Percentiles rank a stretch among this genome's conserved stretches.
Conservation (phyloP, 1,284 basidiomycete genomes). For the Xerocomus amazonicus region DNA sequence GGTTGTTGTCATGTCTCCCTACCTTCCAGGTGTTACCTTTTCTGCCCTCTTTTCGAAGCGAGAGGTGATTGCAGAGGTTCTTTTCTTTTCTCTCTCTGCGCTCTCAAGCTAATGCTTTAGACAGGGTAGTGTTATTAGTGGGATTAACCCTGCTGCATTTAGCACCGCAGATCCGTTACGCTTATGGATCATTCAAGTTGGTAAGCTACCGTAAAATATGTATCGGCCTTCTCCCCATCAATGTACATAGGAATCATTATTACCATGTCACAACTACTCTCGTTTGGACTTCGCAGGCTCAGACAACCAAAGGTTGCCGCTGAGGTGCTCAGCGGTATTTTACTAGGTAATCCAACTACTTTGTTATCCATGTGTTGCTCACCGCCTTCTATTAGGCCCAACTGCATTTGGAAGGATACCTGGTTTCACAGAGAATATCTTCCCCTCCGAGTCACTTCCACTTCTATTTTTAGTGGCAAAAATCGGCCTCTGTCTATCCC, state of each 20-base stretch:
- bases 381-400: conserved; percentile 41
- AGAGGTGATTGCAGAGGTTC: conserved; percentile 19
- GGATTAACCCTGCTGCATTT: conserved; percentile 52
- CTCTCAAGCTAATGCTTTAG: conserved; percentile 2
- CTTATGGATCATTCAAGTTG: conserved; percentile 70
- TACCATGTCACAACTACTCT: conserved; percentile 58
- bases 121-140: conserved; percentile 51
- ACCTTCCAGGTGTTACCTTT: not conserved
- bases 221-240: not conserved
- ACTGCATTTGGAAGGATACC: conserved; percentile 46
- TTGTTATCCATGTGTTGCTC: not conserved
- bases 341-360: conserved; percentile 43
- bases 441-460: conserved; percentile 67
- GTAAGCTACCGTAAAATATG: conserved; percentile 30
- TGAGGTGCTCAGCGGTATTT: conserved; percentile 72
- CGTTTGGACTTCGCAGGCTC: conserved; percentile 52
- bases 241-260: conserved; percentile 53
- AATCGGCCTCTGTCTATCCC: conserved; percentile 86
- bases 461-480: conserved; percentile 81
- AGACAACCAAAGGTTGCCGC: conserved; percentile 73
- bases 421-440: conserved; percentile 50
- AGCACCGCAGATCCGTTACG: conserved; percentile 57
- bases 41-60: conserved; percentile 8
- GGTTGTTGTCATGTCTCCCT: not conserved
- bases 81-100: not conserved